These are phyloP conservation scores for Cyclotella sp. DNA, from an alignment of 108 stramenopile species.

Conservation along the genomic window DNA sequence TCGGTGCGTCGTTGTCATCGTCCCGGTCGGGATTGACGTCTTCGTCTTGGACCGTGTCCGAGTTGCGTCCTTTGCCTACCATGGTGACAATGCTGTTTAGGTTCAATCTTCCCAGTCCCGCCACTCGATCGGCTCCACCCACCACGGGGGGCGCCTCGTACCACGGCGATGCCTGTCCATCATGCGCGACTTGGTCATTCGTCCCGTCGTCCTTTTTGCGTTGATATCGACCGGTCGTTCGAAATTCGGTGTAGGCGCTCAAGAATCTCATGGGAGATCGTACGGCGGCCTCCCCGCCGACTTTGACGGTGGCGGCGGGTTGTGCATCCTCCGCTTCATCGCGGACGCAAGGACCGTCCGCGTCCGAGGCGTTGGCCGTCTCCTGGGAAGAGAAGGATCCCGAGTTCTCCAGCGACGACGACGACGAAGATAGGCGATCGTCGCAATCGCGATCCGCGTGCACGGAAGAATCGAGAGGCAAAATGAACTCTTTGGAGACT, in stretches of 20 bases:
- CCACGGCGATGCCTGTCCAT: not conserved
- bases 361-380: not conserved
- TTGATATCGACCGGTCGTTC: constrained; percentile 33
- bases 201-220: constrained; percentile 34
- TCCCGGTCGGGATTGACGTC: not conserved
- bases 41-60: not conserved
- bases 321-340: not conserved
- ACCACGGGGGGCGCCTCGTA: not conserved
- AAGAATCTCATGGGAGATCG: constrained; percentile 16
- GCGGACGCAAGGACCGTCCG: not conserved
- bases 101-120: constrained; percentile 33
- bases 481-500: constrained; percentile 3
- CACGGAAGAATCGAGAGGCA: too few species aligned
- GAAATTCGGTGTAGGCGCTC: constrained; percentile 43
- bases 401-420: too few species aligned
- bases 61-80: not conserved
- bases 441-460: too few species aligned
- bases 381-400: too few species aligned
- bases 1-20: not conserved
- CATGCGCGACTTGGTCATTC: not conserved
- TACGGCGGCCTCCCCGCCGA: not conserved
- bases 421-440: too few species aligned
- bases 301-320: not conserved
- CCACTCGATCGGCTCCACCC: constrained; percentile 42
- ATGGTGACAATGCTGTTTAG: constrained; percentile 17